phyloP scores from a whole-genome alignment of 1,284 basidiomycete species.

The Somion occarium region DNA sequence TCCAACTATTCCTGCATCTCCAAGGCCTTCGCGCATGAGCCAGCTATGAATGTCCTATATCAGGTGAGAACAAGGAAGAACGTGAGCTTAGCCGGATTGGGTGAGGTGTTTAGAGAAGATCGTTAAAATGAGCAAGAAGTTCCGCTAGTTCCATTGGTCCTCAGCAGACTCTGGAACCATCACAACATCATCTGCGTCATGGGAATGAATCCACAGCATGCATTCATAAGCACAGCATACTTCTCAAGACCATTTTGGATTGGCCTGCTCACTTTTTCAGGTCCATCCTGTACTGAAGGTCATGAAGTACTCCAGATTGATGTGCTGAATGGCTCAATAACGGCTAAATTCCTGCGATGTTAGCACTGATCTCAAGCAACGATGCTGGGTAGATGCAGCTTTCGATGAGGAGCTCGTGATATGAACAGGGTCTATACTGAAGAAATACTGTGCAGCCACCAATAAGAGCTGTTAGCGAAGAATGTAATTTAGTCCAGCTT shows the following conservation, averaged over 20 bases:
- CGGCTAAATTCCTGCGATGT: slow-evolving; percentile 62
- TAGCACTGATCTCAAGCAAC: slow-evolving; percentile 76
- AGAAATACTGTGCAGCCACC: slow-evolving; percentile 66
- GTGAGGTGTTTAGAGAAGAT: slow-evolving; percentile 53
- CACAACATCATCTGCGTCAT: slow-evolving; percentile 33
- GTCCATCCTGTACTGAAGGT: slow-evolving; percentile 75
- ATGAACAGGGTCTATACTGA: slow-evolving; percentile 37
- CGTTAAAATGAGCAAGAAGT: slow-evolving; percentile 44
- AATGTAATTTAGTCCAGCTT: slow-evolving; percentile 24
- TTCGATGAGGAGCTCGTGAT: slow-evolving; percentile 25
- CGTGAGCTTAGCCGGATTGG: slow-evolving; percentile 46
- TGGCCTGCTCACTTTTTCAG: slow-evolving; percentile 64
- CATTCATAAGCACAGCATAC: slow-evolving; percentile 69
- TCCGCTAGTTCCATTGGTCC: slow-evolving; percentile 40
- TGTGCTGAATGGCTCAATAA: slow-evolving; percentile 61
- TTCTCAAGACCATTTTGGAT: slow-evolving; percentile 58
- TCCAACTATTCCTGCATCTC: slow-evolving; percentile 50
- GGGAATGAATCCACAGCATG: slow-evolving; percentile 60
- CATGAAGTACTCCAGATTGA: slow-evolving; percentile 49
- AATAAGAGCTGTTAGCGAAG: no score
- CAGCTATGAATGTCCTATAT: slow-evolving; percentile 65
- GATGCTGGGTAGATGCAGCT: slow-evolving; percentile 61
- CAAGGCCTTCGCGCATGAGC: slow-evolving; percentile 49
- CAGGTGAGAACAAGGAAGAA: slow-evolving; percentile 68
- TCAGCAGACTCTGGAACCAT: slow-evolving; percentile 34